phyloP scores from a whole-genome alignment of 1,284 basidiomycete species.

The Cerioporus squamosus region DNA sequence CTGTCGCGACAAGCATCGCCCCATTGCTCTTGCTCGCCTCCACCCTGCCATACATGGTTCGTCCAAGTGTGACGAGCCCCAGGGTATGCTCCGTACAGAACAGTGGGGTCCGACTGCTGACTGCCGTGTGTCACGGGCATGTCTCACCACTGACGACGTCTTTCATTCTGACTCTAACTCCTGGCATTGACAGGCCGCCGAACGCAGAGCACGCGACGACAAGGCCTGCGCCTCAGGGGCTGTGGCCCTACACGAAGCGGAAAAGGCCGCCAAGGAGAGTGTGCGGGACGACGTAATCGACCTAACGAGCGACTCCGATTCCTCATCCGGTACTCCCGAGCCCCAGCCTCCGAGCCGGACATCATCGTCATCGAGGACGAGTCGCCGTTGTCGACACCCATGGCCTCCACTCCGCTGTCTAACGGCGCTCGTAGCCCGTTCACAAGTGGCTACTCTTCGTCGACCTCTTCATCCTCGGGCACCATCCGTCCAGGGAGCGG shows the following conservation, averaged over 20 bases:
- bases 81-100: too few relatives aligned
- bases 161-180: background rate
- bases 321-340: conserved; percentile 29
- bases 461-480: conserved; percentile 1
- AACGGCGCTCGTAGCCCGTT: background rate
- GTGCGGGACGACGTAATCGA: conserved; percentile 66
- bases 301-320: conserved; percentile 49
- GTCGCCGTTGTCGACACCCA: conserved; percentile 2
- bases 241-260: conserved; percentile 64
- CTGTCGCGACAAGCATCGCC: background rate
- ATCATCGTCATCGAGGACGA: conserved; percentile 17
- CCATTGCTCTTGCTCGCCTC: too few relatives aligned
- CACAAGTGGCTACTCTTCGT: background rate
- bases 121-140: too few relatives aligned
- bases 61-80: too few relatives aligned
- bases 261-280: conserved; percentile 70
- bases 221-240: conserved; percentile 71
- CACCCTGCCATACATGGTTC: too few relatives aligned
- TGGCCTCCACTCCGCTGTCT: background rate
- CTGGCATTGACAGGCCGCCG: conserved; percentile 80
- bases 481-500: conserved; percentile 8
- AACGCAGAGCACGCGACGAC: conserved; percentile 73
- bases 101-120: too few relatives aligned
- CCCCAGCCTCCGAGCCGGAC: conserved; percentile 38
- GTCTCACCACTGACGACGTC: too few relatives aligned